Conservation (phyloP, 164 flowering plant species). For the Vitis vinifera region ASM3070453v1 NC_081820.1:22337501-22338000, state of each 20-base stretch:
- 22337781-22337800: conserved; percentile 49
- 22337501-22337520: conserved; percentile 69
- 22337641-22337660: conserved; percentile 37
- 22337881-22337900: conserved; percentile 87
- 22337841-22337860: background rate
- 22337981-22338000: conserved; percentile 99
- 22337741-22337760: conserved; percentile 80
- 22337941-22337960: conserved; percentile 99
- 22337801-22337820: background rate
- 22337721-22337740: conserved; percentile 80
- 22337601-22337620: background rate
- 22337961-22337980: conserved; percentile 98
- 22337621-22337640: background rate
- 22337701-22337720: conserved; percentile 70
- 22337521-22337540: conserved; percentile 48
- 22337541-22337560: conserved; percentile 80
- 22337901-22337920: conserved; percentile 99
- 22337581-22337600: conserved; percentile 4
- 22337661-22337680: conserved; percentile 99
- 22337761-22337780: conserved; percentile 83
- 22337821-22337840: background rate
- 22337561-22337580: conserved; percentile 27
- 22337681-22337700: conserved; percentile 82
- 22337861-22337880: conserved; percentile 15
- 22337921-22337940: conserved; percentile 99